Conservation (phyloP, 768 basidiomycete genomes). For the Tylopilus vinaceipallidus region DNA sequence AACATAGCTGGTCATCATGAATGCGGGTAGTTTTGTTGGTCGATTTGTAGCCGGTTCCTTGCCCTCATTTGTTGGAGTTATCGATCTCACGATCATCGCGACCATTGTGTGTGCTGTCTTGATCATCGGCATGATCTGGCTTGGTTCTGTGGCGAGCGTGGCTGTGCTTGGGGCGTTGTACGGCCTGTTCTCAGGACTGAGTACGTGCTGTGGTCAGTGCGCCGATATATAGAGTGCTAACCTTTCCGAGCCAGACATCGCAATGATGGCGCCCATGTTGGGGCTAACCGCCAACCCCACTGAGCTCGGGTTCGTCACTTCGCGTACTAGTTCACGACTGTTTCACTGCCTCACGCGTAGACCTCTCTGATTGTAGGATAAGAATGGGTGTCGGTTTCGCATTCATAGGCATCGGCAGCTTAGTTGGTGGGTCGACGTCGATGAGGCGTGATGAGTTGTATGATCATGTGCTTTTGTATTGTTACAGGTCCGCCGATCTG, state of each 20-base stretch:
- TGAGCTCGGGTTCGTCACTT: conserved; percentile 46
- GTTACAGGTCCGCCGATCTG: conserved; percentile 50
- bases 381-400: conserved; percentile 49
- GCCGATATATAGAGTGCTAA: background rate
- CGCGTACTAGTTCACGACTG: no score
- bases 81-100: conserved; percentile 42
- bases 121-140: conserved; percentile 45
- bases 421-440: conserved; percentile 13
- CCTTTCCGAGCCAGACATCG: conserved; percentile 35
- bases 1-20: conserved; percentile 50
- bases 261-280: conserved; percentile 42
- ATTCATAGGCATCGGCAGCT: conserved; percentile 30
- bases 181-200: conserved; percentile 46
- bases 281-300: conserved; percentile 42
- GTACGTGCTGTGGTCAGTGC: conserved; percentile 20
- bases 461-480: conserved; percentile 6
- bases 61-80: conserved; percentile 39
- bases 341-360: no score
- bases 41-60: conserved; percentile 44
- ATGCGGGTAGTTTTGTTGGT: conserved; percentile 47
- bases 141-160: conserved; percentile 36
- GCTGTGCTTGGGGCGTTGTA: conserved; percentile 44
- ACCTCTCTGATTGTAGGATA: conserved; percentile 8
- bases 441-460: background rate
- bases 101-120: conserved; percentile 35